Evolutionary conservation across 345 rosid species (phyloP).

Genomic region (Excoecaria agallocha): DNA sequence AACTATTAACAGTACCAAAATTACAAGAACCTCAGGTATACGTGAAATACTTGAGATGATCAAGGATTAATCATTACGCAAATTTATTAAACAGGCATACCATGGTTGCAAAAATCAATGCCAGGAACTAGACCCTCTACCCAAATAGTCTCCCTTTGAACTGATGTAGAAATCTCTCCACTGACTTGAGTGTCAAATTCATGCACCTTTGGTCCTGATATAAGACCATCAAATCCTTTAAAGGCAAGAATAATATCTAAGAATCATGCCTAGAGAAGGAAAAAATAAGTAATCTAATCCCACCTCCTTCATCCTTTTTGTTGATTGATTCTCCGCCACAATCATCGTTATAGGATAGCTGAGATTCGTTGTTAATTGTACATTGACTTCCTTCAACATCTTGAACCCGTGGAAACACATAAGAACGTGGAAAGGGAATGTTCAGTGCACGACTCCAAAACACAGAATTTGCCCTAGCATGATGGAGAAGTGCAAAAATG

Average conservation of each 20-base stretch:
- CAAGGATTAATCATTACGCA: background rate
- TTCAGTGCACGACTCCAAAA: constrained; percentile 96
- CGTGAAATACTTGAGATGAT: background rate
- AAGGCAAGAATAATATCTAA: background rate
- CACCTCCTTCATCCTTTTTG: constrained; percentile 34
- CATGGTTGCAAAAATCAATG: constrained; percentile 97
- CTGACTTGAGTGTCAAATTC: constrained; percentile 25
- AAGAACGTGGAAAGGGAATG: constrained; percentile 84
- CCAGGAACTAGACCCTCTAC: constrained; percentile 98
- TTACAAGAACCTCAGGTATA: background rate
- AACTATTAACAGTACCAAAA: background rate
- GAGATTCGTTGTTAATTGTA: constrained; percentile 13
- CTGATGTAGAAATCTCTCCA: constrained; percentile 34
- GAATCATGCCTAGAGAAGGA: constrained; percentile 1
- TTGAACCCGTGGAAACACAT: constrained; percentile 68
- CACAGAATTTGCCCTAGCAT: constrained; percentile 82
- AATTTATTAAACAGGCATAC: constrained; percentile 38
- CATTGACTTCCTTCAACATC: constrained; percentile 30
- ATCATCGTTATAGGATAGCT: constrained; percentile 21
- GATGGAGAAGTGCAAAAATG: constrained; percentile 21
- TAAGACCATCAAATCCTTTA: constrained; percentile 5
- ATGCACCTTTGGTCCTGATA: constrained; percentile 32
- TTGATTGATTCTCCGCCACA: constrained; percentile 17
- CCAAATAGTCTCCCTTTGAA: constrained; percentile 68
- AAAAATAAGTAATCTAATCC: constrained; percentile 21